Conservation (phyloP, 1,284 basidiomycete species). For the Apiotrichum mycotoxinovorans region DNA sequence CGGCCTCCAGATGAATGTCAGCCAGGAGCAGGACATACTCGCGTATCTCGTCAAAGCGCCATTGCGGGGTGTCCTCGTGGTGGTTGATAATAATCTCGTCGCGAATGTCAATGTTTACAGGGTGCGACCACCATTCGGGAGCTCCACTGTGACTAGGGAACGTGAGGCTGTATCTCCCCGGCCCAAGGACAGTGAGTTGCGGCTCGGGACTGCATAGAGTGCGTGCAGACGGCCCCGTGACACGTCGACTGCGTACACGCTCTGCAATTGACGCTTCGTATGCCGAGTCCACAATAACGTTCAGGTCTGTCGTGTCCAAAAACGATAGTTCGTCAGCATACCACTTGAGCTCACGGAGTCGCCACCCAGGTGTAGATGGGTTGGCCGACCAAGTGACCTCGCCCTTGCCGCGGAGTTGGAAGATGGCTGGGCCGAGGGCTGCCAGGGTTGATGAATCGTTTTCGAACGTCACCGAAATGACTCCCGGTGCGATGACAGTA, state of each 20-base stretch:
- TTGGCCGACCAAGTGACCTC: background rate
- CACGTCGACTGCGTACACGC: background rate
- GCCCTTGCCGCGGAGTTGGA: background rate
- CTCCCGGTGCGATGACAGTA: background rate
- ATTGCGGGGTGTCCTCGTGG: background rate
- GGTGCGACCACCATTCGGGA: background rate
- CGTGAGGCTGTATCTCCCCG: background rate
- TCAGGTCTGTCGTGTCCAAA: background rate
- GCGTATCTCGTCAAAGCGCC: constrained; percentile 6
- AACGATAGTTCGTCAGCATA: constrained; percentile 1
- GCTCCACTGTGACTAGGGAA: background rate
- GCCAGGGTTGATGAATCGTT: background rate
- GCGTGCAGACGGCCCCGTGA: background rate
- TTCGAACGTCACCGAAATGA: background rate
- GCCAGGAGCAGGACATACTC: constrained; percentile 1
- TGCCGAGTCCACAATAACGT: background rate
- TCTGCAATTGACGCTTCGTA: background rate
- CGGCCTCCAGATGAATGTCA: background rate
- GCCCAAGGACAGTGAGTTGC: background rate
- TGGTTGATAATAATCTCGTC: constrained; percentile 1
- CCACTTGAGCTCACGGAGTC: constrained; percentile 1
- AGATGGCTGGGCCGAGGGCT: background rate
- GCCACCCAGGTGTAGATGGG: background rate
- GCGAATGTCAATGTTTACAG: background rate
- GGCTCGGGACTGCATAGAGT: background rate